phyloP scores from a whole-genome alignment of 768 basidiomycete genomes.

The Podaxis mareebaensis region DNA sequence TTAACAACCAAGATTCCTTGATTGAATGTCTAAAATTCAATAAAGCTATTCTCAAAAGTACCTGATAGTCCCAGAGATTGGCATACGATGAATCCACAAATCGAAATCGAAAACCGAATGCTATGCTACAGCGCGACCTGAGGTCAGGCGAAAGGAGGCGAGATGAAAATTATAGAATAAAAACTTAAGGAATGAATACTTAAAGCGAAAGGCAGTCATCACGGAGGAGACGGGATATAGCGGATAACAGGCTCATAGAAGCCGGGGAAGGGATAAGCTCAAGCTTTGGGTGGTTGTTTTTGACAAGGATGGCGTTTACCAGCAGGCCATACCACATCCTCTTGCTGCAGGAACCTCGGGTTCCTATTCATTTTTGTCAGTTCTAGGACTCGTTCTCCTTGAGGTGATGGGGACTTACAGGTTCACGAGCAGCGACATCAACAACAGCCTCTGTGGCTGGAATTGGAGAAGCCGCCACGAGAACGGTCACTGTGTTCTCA shows the following conservation, averaged over 20 bases:
- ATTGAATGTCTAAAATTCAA: not conserved
- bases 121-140: constrained; percentile 9
- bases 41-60: not conserved
- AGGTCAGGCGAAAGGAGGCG: constrained; percentile 7
- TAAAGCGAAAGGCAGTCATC: not conserved
- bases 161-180: not conserved
- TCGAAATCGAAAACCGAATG: not conserved
- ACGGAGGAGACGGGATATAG: not conserved
- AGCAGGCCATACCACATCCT: constrained; percentile 7
- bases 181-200: not conserved
- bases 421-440: constrained; percentile 9
- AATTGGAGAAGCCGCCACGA: constrained; percentile 4
- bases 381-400: not conserved
- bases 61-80: not conserved
- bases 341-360: not conserved
- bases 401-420: not conserved
- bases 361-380: not conserved
- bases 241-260: not conserved
- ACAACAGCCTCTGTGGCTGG: not conserved
- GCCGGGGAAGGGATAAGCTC: not conserved
- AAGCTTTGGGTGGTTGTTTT: not conserved
- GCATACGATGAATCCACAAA: not conserved
- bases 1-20: not conserved
- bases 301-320: not conserved
- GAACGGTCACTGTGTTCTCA: not conserved